Evolutionary conservation across 2,329 filamentous ascomycete species (phyloP), one percentile per base, ranked within the genome.

Genomic region (Blastomyces emzantsi): DNA sequence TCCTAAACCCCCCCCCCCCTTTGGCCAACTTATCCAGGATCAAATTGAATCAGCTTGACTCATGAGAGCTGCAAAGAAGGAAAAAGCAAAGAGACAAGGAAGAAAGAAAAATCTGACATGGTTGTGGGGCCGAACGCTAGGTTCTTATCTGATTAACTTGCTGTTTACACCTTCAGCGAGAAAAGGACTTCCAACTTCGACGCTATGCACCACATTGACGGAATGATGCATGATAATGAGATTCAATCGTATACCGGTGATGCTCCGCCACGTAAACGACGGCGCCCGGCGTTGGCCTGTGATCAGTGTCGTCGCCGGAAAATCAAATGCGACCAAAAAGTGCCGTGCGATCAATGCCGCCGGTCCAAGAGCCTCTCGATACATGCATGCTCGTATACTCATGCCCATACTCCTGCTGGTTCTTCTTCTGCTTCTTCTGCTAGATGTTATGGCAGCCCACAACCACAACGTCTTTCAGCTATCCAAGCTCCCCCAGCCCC

Each of bases 221-320:
- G 33, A 57, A 22, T n/a, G 8, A 41, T 57, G 33, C 11, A 36
- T 57, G 54, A 41, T 22, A 22, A 19, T 39, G 30, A 22, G 19
- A 33, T 57, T 19, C 30, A n/a, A 9, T 39, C 19, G 19, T 55
- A 22, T 36, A 13, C 28, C 19, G 15, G 52, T 15, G 28, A n/a
- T n/a, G 28, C 52, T 36, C 15, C 30, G 19, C 52, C 52, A 33
- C 52, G 52, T 17, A 62, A 62, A 43, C 60, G 60, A 3, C 45
- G 60, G 17, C 45, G 60, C 19, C 60, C 60, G 43, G 60, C 60
- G 9, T 55, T 62, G 33, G 60, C 60, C 15, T 62, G 60, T 6
- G 60, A 62, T 19, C 47, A 62, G 55, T 62, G 60, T 55, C 47
- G 60, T 39, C 28, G 60, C 33, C 47, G 60, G 17, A 62, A 62